Evolutionary conservation across 179 eudicot genomes (phyloP).

Genomic region (Spinacia oleracea): DNA sequence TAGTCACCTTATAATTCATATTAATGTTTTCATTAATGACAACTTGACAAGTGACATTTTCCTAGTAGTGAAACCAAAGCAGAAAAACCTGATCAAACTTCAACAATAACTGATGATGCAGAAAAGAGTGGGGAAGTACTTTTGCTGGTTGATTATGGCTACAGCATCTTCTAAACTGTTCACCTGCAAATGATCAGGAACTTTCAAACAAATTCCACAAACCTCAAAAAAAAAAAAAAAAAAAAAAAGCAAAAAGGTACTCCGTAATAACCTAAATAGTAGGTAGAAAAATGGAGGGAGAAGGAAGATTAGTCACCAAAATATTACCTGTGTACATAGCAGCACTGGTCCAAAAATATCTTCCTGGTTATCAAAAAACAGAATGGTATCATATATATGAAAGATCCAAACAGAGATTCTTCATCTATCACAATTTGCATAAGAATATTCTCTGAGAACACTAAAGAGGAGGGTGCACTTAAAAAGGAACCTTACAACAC

Average conservation of each 20-base stretch:
- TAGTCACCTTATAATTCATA: background rate
- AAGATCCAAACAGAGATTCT: background rate
- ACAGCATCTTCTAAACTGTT: constrained; percentile 75
- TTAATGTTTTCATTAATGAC: background rate
- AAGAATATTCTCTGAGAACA: background rate
- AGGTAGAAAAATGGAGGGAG: background rate
- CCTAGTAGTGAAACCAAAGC: background rate
- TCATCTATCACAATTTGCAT: background rate
- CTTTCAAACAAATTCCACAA: background rate
- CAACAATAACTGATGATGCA: constrained; percentile 9
- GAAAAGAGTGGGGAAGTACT: constrained; percentile 34
- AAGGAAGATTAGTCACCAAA: background rate
- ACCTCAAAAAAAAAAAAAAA: background rate
- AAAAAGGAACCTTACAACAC: constrained; percentile 57
- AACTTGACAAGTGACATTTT: background rate
- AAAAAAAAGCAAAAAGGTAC: too few relatives aligned
- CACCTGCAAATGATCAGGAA: constrained; percentile 40
- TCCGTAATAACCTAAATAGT: background rate
- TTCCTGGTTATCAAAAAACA: constrained; percentile 45
- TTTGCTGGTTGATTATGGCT: constrained; percentile 55
- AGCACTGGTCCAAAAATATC: constrained; percentile 74
- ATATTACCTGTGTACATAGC: constrained; percentile 65
- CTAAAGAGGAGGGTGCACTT: background rate
- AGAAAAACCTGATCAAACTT: background rate
- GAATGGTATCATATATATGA: background rate